phyloP scores from a whole-genome alignment of 495 filamentous ascomycete genomes.

The Neurospora sp. region DNA sequence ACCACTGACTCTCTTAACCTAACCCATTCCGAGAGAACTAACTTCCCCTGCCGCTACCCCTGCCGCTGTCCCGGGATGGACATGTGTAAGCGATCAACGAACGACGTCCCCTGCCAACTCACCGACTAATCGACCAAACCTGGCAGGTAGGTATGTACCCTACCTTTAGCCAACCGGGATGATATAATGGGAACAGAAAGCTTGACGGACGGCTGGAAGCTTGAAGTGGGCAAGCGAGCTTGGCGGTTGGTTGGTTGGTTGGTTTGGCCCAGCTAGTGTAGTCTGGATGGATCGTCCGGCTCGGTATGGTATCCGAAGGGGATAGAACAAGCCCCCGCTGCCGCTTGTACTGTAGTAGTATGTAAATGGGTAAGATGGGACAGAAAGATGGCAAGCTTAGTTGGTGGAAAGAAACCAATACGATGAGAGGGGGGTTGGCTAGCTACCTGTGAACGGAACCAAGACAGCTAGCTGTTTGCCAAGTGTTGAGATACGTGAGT shows the following conservation, averaged over 20 bases:
- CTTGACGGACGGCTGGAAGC: no score
- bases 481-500: background rate
- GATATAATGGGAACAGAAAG: no score
- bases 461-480: background rate
- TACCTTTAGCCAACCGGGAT: no score
- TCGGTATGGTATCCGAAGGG: background rate
- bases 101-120: no score
- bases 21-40: background rate
- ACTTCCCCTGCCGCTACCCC: no score
- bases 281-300: background rate
- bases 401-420: background rate
- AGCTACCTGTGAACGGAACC: background rate
- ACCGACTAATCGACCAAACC: no score
- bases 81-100: no score
- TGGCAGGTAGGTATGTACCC: no score
- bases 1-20: background rate
- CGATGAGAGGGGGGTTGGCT: background rate
- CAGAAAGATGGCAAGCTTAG: background rate
- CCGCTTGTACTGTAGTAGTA: no score
- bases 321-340: no score
- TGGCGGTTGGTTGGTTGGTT: background rate
- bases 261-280: background rate
- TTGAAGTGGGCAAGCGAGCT: background rate
- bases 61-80: no score
- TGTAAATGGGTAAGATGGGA: background rate